These are phyloP conservation scores for Daedaleopsis nitida DNA, from an alignment of 768 basidiomycete genomes.

Conservation along the genomic window DNA sequence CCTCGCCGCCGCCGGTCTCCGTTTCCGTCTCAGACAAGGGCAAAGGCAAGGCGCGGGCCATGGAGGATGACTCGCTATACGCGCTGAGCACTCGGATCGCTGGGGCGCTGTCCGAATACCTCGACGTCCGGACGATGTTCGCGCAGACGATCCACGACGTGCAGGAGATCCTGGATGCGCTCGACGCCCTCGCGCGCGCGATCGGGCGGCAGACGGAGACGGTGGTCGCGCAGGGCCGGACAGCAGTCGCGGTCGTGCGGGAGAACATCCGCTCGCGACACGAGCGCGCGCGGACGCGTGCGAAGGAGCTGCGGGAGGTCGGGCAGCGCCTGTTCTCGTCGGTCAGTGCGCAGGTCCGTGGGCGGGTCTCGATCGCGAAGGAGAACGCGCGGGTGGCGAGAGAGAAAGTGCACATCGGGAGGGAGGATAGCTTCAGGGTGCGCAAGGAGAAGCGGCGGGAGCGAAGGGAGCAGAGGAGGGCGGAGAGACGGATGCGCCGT, in stretches of 20 bases:
- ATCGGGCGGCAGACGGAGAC: slow-evolving; percentile 25
- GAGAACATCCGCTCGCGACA: slow-evolving; percentile 30
- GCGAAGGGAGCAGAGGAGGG: slow-evolving; percentile 8
- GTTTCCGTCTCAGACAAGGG: slow-evolving; percentile 17
- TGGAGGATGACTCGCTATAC: slow-evolving; percentile 22
- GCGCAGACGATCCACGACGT: slow-evolving; percentile 20
- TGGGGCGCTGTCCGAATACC: slow-evolving; percentile 28
- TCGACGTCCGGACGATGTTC: slow-evolving; percentile 21
- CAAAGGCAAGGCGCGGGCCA: slow-evolving; percentile 25
- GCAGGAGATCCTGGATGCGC: slow-evolving; percentile 30
- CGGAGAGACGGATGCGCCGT: slow-evolving; percentile 5
- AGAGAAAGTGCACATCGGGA: slow-evolving; percentile 18
- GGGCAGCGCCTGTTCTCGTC: slow-evolving; percentile 30
- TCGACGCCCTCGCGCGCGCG: slow-evolving; percentile 28
- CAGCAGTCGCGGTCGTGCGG: slow-evolving; percentile 20
- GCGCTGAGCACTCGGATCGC: slow-evolving; percentile 28
- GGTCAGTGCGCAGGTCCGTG: slow-evolving; percentile 27
- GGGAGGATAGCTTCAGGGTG: slow-evolving; percentile 9
- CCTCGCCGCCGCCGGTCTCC: neutral
- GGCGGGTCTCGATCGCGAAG: slow-evolving; percentile 27
- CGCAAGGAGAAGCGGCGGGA: slow-evolving; percentile 11
- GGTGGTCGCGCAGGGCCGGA: slow-evolving; percentile 19
- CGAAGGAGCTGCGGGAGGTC: slow-evolving; percentile 30
- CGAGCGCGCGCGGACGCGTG: slow-evolving; percentile 29
- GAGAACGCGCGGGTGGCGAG: slow-evolving; percentile 30